Percentiles rank a stretch among this genome's conserved stretches.
Conservation (phyloP, 1,139 yeast species). For the Saccharomyces hybrid region DNA sequence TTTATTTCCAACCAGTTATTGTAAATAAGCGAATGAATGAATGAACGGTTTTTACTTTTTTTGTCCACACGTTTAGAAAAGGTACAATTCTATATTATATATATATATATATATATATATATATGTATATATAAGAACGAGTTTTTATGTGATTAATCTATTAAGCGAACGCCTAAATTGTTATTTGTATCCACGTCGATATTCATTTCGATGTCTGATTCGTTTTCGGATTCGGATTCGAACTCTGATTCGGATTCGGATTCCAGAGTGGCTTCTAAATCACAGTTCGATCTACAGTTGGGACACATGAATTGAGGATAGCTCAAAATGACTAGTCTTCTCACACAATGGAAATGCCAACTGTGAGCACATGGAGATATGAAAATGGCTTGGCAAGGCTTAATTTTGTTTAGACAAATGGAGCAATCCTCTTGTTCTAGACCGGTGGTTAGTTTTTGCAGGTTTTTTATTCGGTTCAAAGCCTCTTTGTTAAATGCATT, state of each 20-base stretch:
- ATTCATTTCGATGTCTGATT: neutral
- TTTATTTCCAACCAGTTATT: constrained; percentile 74
- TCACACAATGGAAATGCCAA: constrained; percentile 94
- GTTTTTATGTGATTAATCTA: constrained; percentile 6
- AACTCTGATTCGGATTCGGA: constrained; percentile 28
- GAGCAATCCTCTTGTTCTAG: constrained; percentile 68
- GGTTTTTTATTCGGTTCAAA: constrained; percentile 54
- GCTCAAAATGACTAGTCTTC: constrained; percentile 76
- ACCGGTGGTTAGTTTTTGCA: constrained; percentile 36
- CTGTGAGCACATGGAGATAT: constrained; percentile 93
- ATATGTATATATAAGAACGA: neutral
- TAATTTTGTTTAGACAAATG: constrained; percentile 72
- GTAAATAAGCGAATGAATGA: constrained; percentile 13
- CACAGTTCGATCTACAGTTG: constrained; percentile 87
- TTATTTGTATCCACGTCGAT: neutral
- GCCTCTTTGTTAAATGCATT: constrained; percentile 74
- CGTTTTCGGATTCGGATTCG: neutral
- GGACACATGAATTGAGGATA: constrained; percentile 96
- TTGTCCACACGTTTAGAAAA: neutral
- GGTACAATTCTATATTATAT: neutral
- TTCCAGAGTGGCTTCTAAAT: constrained; percentile 81
- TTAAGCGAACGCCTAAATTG: constrained; percentile 4
- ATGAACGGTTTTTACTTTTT: neutral
- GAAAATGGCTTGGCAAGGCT: constrained; percentile 88
- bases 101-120: neutral